Evolutionary conservation across 352 stramenopile genomes (phyloP).

Genomic region (Bremia lactucae): DNA sequence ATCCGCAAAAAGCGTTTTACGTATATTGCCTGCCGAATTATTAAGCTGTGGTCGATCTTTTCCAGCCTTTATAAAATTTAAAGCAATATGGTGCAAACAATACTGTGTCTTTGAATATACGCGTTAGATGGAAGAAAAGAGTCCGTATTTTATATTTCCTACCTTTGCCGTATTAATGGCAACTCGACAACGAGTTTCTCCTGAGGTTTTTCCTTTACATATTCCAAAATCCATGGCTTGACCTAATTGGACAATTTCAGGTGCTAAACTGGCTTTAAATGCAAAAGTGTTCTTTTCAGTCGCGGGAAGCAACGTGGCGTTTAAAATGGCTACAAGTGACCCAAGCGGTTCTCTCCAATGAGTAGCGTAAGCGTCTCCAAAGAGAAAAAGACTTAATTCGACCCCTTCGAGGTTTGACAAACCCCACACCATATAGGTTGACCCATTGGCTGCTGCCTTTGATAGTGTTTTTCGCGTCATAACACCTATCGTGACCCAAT

Average conservation of each 20-base stretch:
- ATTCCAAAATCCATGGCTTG: conserved; percentile 61
- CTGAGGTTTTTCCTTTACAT: conserved; percentile 49
- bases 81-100: conserved; percentile 68
- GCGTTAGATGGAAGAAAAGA: conserved; percentile 2
- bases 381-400: conserved; percentile 68
- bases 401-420: conserved; percentile 59
- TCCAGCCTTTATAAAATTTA: conserved; percentile 60
- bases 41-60: conserved; percentile 69
- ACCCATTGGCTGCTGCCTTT: conserved; percentile 50
- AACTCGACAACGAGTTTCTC: conserved; percentile 53
- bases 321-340: conserved; percentile 56
- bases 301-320: conserved; percentile 49
- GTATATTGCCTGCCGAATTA: conserved; percentile 48
- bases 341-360: conserved; percentile 61
- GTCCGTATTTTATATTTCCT: not conserved
- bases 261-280: conserved; percentile 49
- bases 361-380: conserved; percentile 52
- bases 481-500: conserved; percentile 80
- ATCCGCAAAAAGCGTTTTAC: conserved; percentile 49
- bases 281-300: conserved; percentile 72
- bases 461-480: conserved; percentile 61
- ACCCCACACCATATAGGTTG: conserved; percentile 73
- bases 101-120: conserved; percentile 38
- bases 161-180: conserved; percentile 69
- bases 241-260: conserved; percentile 57